Evolutionary conservation across 192 early-diverging fungal species (phyloP).

Genomic region (Entophlyctis luteolus): DNA sequence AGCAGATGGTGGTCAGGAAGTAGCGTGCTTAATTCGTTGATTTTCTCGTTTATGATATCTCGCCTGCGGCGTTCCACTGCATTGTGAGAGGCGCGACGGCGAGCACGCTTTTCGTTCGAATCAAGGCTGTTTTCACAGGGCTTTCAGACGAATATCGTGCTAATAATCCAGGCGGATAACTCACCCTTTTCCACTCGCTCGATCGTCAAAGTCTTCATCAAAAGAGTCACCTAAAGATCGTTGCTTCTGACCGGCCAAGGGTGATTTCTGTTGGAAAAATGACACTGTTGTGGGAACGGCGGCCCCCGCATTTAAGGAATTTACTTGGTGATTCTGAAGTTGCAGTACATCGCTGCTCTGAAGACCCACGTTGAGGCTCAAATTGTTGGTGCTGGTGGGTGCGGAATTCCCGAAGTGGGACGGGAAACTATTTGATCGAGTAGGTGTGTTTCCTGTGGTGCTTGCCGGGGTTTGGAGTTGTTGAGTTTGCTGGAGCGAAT

Average conservation of each 20-base stretch:
- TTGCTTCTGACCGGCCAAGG: background rate
- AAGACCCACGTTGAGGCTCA: background rate
- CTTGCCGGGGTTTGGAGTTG: background rate
- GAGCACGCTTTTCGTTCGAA: constrained; percentile 73
- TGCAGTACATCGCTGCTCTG: background rate
- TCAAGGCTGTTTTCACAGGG: constrained; percentile 4
- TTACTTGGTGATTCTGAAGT: background rate
- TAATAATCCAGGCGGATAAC: background rate
- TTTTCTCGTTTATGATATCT: constrained; percentile 98
- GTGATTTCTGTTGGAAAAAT: background rate
- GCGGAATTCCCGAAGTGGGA: background rate
- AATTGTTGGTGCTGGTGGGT: background rate
- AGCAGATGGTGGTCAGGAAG: constrained; percentile 65
- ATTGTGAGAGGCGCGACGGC: constrained; percentile 94
- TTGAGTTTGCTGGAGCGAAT: too few species aligned
- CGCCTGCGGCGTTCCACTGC: constrained; percentile 92
- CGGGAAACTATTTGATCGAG: background rate
- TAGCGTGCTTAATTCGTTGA: constrained; percentile 80
- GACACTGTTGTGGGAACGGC: background rate
- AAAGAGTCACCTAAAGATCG: too few species aligned
- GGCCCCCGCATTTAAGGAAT: background rate
- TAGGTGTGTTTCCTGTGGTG: background rate
- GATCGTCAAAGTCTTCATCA: background rate
- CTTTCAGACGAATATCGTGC: background rate
- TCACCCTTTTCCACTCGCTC: background rate